A percentile compares a stretch with the other conserved stretches of the same genome.
Evolutionary conservation across 2,329 filamentous ascomycete species (phyloP).

Genomic region (Nannizzia gypsea): DNA sequence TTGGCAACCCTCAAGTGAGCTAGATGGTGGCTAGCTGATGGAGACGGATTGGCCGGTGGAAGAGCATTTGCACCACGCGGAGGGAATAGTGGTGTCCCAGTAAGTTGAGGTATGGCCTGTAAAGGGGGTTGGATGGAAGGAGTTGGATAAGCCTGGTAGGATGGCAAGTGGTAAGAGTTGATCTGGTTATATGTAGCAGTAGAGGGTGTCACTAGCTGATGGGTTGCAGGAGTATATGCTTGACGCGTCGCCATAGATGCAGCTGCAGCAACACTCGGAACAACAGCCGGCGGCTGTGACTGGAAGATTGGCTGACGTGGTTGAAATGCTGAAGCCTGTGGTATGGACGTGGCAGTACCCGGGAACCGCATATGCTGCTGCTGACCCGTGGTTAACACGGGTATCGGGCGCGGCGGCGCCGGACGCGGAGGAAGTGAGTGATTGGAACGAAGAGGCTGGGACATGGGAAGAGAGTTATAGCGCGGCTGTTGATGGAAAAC

Average conservation of each 20-base stretch:
- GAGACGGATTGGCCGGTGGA: conserved; percentile 34
- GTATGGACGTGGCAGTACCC: neutral
- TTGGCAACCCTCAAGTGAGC: conserved; percentile 37
- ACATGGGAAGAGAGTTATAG: no score
- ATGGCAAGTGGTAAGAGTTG: neutral
- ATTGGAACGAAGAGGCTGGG: neutral
- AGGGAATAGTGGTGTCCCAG: conserved; percentile 25
- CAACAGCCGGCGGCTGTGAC: neutral
- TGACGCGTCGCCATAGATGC: neutral
- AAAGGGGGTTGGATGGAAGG: neutral
- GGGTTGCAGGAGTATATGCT: neutral
- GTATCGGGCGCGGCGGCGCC: neutral
- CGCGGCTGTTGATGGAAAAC: neutral
- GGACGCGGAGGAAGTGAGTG: neutral
- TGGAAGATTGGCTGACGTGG: neutral
- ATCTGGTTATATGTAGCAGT: neutral
- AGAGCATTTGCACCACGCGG: conserved; percentile 22
- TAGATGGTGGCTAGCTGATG: conserved; percentile 46
- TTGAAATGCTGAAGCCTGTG: neutral
- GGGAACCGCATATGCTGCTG: neutral
- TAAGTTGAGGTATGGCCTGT: conserved; percentile 9
- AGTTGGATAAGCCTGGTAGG: neutral
- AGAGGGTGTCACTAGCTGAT: neutral
- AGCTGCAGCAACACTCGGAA: no score
- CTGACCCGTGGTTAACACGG: neutral